A percentile compares a stretch with the other conserved stretches of the same genome.
phyloP scores from a whole-genome alignment of 2,329 filamentous ascomycete genomes.

The Bimuria novae-zelandiae region DNA sequence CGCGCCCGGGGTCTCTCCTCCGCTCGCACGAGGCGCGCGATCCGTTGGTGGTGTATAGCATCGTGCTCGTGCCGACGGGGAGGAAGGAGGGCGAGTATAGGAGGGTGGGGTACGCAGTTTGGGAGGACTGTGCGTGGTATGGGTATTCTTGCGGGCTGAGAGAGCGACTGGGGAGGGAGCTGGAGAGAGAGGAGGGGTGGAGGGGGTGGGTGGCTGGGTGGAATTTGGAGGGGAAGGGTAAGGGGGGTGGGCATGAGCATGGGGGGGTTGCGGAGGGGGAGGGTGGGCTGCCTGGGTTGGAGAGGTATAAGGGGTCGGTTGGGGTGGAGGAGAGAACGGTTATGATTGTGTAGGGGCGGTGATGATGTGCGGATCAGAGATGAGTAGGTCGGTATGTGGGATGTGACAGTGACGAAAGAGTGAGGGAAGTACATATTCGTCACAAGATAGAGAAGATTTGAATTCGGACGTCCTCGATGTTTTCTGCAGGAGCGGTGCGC shows the following conservation, averaged over 20 bases:
- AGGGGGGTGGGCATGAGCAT: constrained; percentile 18
- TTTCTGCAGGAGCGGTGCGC: background rate
- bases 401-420: too few species aligned
- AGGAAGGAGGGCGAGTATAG: constrained; percentile 15
- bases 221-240: constrained; percentile 16
- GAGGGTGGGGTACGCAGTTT: constrained; percentile 24
- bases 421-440: too few species aligned
- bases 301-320: constrained; percentile 13
- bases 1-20: background rate
- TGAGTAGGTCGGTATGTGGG: too few species aligned
- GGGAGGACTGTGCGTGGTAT: constrained; percentile 29
- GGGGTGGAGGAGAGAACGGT: constrained; percentile 14
- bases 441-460: too few species aligned
- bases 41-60: constrained; percentile 13
- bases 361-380: too few species aligned
- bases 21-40: constrained; percentile 10
- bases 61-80: constrained; percentile 18
- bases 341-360: constrained; percentile 19
- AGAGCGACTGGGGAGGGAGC: constrained; percentile 3
- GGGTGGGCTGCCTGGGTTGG: constrained; percentile 12
- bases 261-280: constrained; percentile 3
- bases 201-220: background rate
- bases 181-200: constrained; percentile 14
- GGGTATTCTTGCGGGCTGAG: constrained; percentile 22
- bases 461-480: background rate